phyloP scores from a whole-genome alignment of 345 rosid species.

The Sisymbrium altissimum region DNA sequence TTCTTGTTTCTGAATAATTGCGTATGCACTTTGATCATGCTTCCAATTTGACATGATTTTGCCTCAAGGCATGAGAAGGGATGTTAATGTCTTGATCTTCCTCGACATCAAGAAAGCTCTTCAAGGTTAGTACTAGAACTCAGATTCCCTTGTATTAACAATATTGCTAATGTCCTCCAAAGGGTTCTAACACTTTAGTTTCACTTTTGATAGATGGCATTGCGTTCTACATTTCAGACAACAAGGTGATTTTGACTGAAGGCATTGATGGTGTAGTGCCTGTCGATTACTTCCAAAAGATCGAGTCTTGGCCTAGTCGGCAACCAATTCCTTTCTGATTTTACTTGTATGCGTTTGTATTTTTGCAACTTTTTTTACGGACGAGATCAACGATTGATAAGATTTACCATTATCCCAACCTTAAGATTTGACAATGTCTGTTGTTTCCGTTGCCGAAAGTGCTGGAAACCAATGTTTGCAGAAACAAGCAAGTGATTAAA shows the following conservation, averaged over 20 bases:
- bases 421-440: not conserved
- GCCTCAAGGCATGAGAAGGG: slow-evolving; percentile 70
- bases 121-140: slow-evolving; percentile 45
- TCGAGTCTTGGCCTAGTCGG: slow-evolving; percentile 78
- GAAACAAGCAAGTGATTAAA: not conserved
- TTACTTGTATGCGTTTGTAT: not conserved
- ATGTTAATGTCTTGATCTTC: slow-evolving; percentile 66
- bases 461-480: not conserved
- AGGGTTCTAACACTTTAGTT: not conserved
- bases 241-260: slow-evolving; percentile 81
- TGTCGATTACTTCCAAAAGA: slow-evolving; percentile 60
- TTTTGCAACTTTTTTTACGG: not conserved
- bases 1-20: not conserved
- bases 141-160: not conserved
- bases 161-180: not conserved
- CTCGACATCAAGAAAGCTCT: slow-evolving; percentile 74
- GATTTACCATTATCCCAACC: not conserved
- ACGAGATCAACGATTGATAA: not conserved
- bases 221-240: slow-evolving; percentile 83
- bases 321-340: slow-evolving; percentile 42
- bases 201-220: slow-evolving; percentile 58
- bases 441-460: too few species aligned
- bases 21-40: not conserved
- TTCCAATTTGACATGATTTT: not conserved
- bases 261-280: slow-evolving; percentile 86